Evolutionary conservation across 768 basidiomycete species (phyloP).

Genomic region (Tephrocybe sp.): DNA sequence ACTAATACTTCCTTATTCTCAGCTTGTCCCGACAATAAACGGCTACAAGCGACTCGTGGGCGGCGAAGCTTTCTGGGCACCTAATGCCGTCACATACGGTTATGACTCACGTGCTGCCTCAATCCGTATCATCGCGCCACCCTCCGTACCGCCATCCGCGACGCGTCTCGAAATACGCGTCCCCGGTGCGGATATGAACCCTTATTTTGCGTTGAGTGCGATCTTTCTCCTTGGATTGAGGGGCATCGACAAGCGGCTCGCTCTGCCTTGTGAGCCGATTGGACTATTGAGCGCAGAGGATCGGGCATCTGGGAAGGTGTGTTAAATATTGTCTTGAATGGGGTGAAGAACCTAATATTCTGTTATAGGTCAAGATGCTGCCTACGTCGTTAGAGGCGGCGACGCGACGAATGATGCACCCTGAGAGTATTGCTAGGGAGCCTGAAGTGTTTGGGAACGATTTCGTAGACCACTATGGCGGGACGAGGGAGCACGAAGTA

Average conservation of each 20-base stretch:
- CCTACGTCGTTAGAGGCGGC: conserved; percentile 81
- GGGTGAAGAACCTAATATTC: background rate
- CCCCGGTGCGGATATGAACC: conserved; percentile 97
- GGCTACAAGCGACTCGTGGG: conserved; percentile 97
- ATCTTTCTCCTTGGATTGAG: conserved; percentile 86
- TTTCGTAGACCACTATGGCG: conserved; percentile 94
- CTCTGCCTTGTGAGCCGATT: conserved; percentile 72
- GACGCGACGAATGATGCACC: conserved; percentile 75
- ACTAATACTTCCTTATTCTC: background rate
- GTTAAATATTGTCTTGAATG: conserved; percentile 12
- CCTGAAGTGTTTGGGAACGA: conserved; percentile 72
- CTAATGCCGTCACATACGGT: conserved; percentile 90
- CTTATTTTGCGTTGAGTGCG: conserved; percentile 85
- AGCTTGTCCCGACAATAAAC: conserved; percentile 90
- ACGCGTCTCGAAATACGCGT: conserved; percentile 93
- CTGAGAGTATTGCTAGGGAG: conserved; percentile 81
- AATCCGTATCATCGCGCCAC: conserved; percentile 90
- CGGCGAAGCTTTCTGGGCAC: conserved; percentile 93
- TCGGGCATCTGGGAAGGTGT: conserved; percentile 53
- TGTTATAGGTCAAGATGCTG: conserved; percentile 65
- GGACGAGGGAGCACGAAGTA: conserved; percentile 93
- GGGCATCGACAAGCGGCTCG: conserved; percentile 79
- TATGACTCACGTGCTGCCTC: conserved; percentile 95
- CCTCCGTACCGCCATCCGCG: conserved; percentile 75
- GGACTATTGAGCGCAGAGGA: conserved; percentile 55